Conservation (phyloP, 768 basidiomycete genomes). For the Trametopsis cervina region DNA sequence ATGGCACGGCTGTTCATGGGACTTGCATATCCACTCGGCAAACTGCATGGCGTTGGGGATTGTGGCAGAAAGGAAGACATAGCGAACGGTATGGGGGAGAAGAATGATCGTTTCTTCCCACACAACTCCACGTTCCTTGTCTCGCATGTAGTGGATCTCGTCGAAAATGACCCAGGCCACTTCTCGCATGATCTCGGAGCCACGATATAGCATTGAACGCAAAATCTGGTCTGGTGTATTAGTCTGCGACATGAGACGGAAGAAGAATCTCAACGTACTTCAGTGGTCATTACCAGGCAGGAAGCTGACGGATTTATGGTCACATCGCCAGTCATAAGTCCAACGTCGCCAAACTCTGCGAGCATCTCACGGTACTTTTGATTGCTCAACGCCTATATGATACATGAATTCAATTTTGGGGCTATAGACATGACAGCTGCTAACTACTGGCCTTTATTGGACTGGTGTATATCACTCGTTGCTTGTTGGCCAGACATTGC, state of each 20-base stretch:
- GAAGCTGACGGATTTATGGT: slow-evolving; percentile 97
- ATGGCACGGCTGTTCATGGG: slow-evolving; percentile 96
- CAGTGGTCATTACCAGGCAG: slow-evolving; percentile 98
- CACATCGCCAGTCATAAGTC: slow-evolving; percentile 98
- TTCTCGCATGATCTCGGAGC: slow-evolving; percentile 98
- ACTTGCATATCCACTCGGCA: slow-evolving; percentile 97
- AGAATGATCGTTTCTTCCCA: slow-evolving; percentile 99
- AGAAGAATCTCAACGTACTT: slow-evolving; percentile 42
- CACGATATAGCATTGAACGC: slow-evolving; percentile 96
- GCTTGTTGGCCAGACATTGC: slow-evolving; percentile 86
- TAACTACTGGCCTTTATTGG: slow-evolving; percentile 85
- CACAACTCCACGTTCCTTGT: slow-evolving; percentile 97
- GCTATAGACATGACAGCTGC: not conserved
- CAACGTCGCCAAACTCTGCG: slow-evolving; percentile 96
- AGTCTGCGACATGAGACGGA: not conserved
- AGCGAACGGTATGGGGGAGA: slow-evolving; percentile 91
- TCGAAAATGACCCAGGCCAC: slow-evolving; percentile 99
- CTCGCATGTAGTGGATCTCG: slow-evolving; percentile 99
- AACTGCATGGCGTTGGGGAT: slow-evolving; percentile 99
- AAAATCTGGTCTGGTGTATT: slow-evolving; percentile 59
- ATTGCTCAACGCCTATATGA: slow-evolving; percentile 84
- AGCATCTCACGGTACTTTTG: slow-evolving; percentile 99
- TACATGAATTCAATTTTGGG: slow-evolving; percentile 14
- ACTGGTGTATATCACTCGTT: slow-evolving; percentile 97
- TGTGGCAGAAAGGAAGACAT: slow-evolving; percentile 97